phyloP scores from a whole-genome alignment of 768 basidiomycete species.

The Hygrophoropsis aurantiaca region DNA sequence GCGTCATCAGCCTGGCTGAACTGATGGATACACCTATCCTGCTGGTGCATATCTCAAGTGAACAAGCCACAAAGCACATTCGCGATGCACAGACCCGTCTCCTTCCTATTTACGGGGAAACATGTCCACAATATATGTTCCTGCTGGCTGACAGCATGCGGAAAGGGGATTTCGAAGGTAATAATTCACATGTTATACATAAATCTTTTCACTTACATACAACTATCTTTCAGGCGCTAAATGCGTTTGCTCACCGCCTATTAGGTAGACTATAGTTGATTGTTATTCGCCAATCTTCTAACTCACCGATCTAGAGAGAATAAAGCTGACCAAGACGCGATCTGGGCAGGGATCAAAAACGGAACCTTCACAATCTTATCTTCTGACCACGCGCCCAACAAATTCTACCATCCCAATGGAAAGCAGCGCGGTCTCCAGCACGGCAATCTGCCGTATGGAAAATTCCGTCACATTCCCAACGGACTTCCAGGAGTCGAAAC shows the following conservation, averaged over 20 bases:
- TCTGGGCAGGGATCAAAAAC: constrained; percentile 15
- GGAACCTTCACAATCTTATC: constrained; percentile 29
- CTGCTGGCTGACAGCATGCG: constrained; percentile 15
- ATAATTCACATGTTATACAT: neutral
- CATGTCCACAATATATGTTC: constrained; percentile 17
- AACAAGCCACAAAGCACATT: constrained; percentile 12
- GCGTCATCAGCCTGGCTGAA: constrained; percentile 13
- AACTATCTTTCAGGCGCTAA: constrained; percentile 10
- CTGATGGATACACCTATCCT: constrained; percentile 19
- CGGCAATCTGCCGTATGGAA: constrained; percentile 22
- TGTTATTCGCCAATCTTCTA: too few relatives aligned
- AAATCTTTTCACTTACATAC: neutral
- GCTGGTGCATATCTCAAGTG: constrained; percentile 15
- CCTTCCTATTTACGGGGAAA: constrained; percentile 19
- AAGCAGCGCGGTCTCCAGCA: constrained; percentile 21
- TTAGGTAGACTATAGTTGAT: too few relatives aligned
- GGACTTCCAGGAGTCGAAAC: constrained; percentile 36
- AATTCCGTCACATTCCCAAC: constrained; percentile 33
- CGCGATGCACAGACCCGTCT: constrained; percentile 16
- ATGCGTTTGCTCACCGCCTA: constrained; percentile 16
- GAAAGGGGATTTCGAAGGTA: constrained; percentile 14
- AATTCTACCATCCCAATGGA: constrained; percentile 24
- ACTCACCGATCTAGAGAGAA: constrained; percentile 5
- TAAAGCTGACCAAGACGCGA: constrained; percentile 13
- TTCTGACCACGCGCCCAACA: constrained; percentile 31